Conservation (phyloP, 2,329 filamentous ascomycete genomes). For the Alternaria burnsii region DNA sequence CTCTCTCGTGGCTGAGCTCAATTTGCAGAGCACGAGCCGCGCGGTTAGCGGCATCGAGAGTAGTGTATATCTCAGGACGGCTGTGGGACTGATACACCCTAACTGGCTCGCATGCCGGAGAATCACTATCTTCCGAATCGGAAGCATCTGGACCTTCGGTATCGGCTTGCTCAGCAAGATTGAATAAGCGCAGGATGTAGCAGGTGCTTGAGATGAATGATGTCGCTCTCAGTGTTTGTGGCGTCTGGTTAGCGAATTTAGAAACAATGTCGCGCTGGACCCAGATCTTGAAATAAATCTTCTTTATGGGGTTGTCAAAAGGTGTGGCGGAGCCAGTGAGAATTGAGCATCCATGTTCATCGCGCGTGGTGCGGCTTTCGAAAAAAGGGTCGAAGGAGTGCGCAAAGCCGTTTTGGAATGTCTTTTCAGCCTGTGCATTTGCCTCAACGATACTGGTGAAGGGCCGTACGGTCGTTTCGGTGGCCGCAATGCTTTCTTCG, state of each 20-base stretch:
- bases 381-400: constrained; percentile 13
- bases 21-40: constrained; percentile 38
- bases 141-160: constrained; percentile 3
- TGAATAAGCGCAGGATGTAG: constrained; percentile 35
- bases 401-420: constrained; percentile 12
- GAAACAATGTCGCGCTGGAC: constrained; percentile 28
- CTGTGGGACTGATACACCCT: constrained; percentile 22
- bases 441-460: constrained; percentile 26
- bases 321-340: constrained; percentile 14
- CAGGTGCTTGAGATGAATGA: constrained; percentile 26
- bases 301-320: constrained; percentile 20
- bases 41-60: constrained; percentile 33
- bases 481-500: constrained; percentile 2
- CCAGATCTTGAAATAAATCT: constrained; percentile 26
- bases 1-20: constrained; percentile 31
- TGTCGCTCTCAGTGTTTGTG: constrained; percentile 6
- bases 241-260: constrained; percentile 15
- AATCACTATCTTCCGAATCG: background rate
- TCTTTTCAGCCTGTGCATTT: constrained; percentile 24
- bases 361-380: constrained; percentile 12
- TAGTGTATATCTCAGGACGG: constrained; percentile 34
- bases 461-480: constrained; percentile 14
- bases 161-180: constrained; percentile 13
- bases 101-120: background rate
- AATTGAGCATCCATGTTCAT: constrained; percentile 21